A percentile compares a stretch with the other conserved stretches of the same genome.
Evolutionary conservation across 257 asterid genomes (phyloP).

Genomic region (Fraxinus excelsior): DNA sequence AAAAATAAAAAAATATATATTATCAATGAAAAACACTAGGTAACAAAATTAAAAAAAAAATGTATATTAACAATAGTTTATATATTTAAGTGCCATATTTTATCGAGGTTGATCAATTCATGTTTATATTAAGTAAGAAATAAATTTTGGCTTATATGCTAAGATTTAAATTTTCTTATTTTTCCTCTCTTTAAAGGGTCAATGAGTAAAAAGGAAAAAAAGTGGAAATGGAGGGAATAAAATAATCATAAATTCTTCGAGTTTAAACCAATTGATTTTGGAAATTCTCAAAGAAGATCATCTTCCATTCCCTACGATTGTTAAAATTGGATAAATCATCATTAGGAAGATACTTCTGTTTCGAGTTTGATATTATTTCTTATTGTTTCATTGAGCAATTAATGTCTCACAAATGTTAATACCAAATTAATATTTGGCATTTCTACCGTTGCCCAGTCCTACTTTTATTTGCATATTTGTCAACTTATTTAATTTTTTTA

Average conservation of each 20-base stretch:
- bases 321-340: background rate
- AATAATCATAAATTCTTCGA: background rate
- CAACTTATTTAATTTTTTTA: no score
- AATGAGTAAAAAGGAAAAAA: background rate
- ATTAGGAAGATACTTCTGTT: background rate
- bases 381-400: background rate
- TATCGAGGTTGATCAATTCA: background rate
- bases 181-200: background rate
- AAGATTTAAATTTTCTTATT: background rate
- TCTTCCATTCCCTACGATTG: background rate
- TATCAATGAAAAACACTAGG: no score
- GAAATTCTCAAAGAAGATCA: background rate
- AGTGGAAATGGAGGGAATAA: background rate
- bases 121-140: background rate
- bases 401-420: background rate
- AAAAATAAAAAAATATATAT: no score
- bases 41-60: no score
- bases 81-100: no score
- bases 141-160: background rate
- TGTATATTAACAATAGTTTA: no score
- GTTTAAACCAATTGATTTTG: background rate
- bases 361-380: background rate
- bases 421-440: background rate
- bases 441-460: no score
- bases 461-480: no score